Conservation (phyloP, 345 rosid species). For the Tarenaya hassleriana region DNA sequence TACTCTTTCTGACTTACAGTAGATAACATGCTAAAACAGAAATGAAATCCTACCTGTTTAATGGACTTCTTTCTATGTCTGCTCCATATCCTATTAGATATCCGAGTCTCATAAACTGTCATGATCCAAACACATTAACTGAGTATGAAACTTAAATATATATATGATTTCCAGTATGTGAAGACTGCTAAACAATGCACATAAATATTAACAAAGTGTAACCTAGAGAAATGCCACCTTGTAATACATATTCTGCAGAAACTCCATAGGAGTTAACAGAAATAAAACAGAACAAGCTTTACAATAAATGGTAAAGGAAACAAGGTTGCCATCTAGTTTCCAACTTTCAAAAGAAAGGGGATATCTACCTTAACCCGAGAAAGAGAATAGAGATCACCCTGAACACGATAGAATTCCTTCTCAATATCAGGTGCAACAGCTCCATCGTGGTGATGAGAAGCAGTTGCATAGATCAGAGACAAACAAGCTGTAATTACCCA, state of each 20-base stretch:
- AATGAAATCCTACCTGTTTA: constrained; percentile 58
- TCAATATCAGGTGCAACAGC: constrained; percentile 62
- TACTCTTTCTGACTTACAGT: not conserved
- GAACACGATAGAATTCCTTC: constrained; percentile 87
- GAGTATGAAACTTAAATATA: constrained; percentile 12
- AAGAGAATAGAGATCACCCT: constrained; percentile 90
- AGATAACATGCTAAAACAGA: constrained; percentile 7
- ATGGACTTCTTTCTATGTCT: constrained; percentile 88
- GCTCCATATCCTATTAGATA: constrained; percentile 86
- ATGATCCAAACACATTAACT: constrained; percentile 27
- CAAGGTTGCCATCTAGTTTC: constrained; percentile 11
- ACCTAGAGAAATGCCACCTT: constrained; percentile 16
- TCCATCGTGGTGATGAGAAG: constrained; percentile 63
- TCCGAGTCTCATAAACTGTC: constrained; percentile 96
- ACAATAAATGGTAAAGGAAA: constrained; percentile 9
- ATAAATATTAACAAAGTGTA: constrained; percentile 7
- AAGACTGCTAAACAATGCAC: no score
- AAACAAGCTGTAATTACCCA: constrained; percentile 93
- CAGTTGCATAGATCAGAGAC: constrained; percentile 60
- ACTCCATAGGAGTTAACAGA: not conserved
- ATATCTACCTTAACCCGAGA: constrained; percentile 76
- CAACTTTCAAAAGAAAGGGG: constrained; percentile 12
- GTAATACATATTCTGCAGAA: constrained; percentile 3
- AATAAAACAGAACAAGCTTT: constrained; percentile 3
- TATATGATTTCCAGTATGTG: no score